Percentiles rank a stretch among this genome's conserved stretches.
Evolutionary conservation across 352 stramenopile species (phyloP).

Genomic region (Phytophthora europaea): DNA sequence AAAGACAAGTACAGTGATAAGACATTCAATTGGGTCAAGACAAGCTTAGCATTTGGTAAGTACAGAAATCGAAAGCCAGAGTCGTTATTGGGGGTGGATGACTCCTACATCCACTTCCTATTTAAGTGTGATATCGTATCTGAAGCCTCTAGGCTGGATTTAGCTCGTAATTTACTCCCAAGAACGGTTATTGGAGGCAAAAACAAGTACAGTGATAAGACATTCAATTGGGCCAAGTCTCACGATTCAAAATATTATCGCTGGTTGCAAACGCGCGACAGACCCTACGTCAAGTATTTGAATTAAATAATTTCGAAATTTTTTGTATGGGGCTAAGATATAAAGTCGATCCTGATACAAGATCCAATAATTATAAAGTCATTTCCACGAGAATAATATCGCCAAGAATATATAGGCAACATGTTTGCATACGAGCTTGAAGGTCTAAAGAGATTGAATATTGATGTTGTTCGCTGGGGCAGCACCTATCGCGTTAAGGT

Average conservation of each 20-base stretch:
- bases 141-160: constrained; percentile 12
- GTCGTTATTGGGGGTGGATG: constrained; percentile 7
- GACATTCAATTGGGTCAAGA: no score
- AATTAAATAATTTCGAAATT: no score
- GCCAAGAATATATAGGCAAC: no score
- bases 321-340: no score
- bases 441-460: no score
- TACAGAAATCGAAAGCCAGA: constrained; percentile 7
- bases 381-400: background rate
- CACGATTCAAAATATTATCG: constrained; percentile 11
- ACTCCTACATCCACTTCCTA: constrained; percentile 6
- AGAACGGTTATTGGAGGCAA: background rate
- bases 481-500: no score
- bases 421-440: no score
- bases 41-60: constrained; percentile 11
- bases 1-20: no score
- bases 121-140: constrained; percentile 14
- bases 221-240: constrained; percentile 9
- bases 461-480: no score
- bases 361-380: no score
- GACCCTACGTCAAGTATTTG: no score
- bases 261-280: constrained; percentile 1
- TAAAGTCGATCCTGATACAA: no score
- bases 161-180: constrained; percentile 5
- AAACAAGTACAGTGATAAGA: constrained; percentile 6